Evolutionary conservation across 179 eudicot species (phyloP), one percentile per base, ranked within the genome.

Genomic region (Beta lomatogona): DNA sequence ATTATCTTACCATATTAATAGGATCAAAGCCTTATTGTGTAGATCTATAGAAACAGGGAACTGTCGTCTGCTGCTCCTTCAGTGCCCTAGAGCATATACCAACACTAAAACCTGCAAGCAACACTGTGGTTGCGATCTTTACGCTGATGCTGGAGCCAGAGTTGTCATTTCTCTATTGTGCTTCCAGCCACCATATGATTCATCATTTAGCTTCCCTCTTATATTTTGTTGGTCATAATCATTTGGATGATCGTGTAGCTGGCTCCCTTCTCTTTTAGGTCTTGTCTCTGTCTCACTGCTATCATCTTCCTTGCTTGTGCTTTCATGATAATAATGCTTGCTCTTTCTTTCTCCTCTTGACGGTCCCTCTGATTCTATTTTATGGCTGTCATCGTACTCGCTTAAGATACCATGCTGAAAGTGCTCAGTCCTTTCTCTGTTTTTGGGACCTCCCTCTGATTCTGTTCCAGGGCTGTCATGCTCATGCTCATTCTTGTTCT

Each of bases 61-160:
- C 36, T 77, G 25, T 58, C 66, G 57, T 65, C 28, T 66, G 67
- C 46, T 81, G 57, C 44, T 81, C 19, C 59, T 54, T 52, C 41
- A 36, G 41, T 36, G 41, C 3, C 3, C 63, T 69, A 44, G 16
- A 22, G 75, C 61, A 16, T 67, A 15, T 55, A 8, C 61, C 7
- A 73, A 36, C 78, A 19, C 63, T 67, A 36, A 45, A 57, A 22
- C n/a, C 31, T 45, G 63, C 19, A 77, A 36, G 16, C 9, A 72
- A 52, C 54, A 71, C 41, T 15, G 2, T 22, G 57, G 58, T 15
- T 28, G 6, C 46, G 67, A 66, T 61, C 60, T 57, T 59, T 82
- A 77, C 16, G 16, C 55, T n/a, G 73, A 71, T 41, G 73, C 21
- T 60, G 80, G 81, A 77, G 77, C 55, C 7, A 15, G n/a, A 14